Evolutionary conservation across 495 filamentous ascomycete genomes (phyloP).

Genomic region (Penicillium angulare): DNA sequence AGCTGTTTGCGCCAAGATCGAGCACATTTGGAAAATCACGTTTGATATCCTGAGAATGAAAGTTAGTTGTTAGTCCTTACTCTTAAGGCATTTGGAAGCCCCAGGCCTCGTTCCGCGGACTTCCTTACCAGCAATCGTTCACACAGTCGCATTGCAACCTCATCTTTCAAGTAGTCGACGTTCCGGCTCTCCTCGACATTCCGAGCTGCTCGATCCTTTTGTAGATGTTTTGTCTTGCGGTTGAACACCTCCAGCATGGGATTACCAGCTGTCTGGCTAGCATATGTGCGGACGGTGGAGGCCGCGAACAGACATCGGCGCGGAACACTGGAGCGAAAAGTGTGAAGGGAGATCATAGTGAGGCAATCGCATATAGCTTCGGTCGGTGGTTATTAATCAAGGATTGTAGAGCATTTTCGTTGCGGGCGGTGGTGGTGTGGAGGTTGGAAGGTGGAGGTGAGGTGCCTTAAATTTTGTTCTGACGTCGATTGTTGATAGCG

Average conservation of each 20-base stretch:
- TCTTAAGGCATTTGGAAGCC: background rate
- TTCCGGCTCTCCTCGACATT: conserved; percentile 69
- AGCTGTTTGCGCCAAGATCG: conserved; percentile 93
- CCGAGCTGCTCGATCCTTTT: conserved; percentile 79
- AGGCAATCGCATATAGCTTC: background rate
- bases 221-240: conserved; percentile 76
- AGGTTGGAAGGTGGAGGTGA: conserved; percentile 9
- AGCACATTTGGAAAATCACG: conserved; percentile 80
- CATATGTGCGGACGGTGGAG: conserved; percentile 55
- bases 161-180: conserved; percentile 89
- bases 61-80: background rate
- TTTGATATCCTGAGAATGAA: conserved; percentile 72
- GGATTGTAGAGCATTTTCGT: conserved; percentile 10
- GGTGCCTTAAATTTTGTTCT: conserved; percentile 25
- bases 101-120: conserved; percentile 1
- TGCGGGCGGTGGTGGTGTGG: conserved; percentile 2
- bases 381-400: background rate
- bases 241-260: conserved; percentile 91
- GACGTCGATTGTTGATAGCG: conserved; percentile 35
- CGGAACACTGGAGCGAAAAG: conserved; percentile 21
- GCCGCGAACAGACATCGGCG: conserved; percentile 16
- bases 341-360: conserved; percentile 29
- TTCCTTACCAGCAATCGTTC: conserved; percentile 75
- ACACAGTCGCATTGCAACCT: conserved; percentile 79
- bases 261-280: conserved; percentile 69